Evolutionary conservation across 306 rosid genomes (phyloP).

Genomic region (Vigna mungo): DNA sequence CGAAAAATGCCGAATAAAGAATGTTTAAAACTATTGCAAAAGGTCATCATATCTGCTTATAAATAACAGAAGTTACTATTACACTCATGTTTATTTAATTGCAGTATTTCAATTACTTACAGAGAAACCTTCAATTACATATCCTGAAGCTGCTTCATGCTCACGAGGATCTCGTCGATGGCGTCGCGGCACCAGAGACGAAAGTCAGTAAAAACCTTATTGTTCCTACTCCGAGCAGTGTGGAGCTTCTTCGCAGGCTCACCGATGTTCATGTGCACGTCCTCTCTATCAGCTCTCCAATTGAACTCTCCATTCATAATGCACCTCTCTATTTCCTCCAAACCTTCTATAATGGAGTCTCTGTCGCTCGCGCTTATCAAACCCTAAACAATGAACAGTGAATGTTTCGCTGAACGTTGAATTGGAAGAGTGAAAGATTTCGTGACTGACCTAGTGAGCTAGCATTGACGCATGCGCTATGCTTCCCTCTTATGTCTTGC

Average conservation of each 20-base stretch:
- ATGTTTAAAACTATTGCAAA: neutral
- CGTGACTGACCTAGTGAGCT: neutral
- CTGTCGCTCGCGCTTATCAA: too few relatives aligned
- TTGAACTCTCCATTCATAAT: constrained; percentile 79
- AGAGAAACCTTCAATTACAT: too few relatives aligned
- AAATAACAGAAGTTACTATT: too few relatives aligned
- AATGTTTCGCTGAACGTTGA: too few relatives aligned
- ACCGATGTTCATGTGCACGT: constrained; percentile 96
- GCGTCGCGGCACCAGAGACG: too few relatives aligned
- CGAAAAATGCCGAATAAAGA: neutral
- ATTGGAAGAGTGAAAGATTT: too few relatives aligned
- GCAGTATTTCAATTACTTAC: too few relatives aligned
- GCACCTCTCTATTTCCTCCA: constrained; percentile 67
- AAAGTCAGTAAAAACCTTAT: constrained; percentile 78
- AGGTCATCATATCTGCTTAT: constrained; percentile 12
- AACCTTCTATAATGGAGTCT: constrained; percentile 76
- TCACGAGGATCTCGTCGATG: too few relatives aligned
- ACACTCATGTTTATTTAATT: too few relatives aligned
- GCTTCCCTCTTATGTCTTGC: constrained; percentile 86
- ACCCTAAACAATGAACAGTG: too few relatives aligned
- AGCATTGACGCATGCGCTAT: constrained; percentile 94
- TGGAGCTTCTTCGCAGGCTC: constrained; percentile 97
- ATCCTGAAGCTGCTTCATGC: too few relatives aligned
- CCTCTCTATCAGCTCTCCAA: constrained; percentile 96
- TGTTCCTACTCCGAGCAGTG: constrained; percentile 90